Percentiles rank a stretch among this genome's conserved stretches.
These are phyloP conservation scores for Hygrocybe coccinea DNA, from an alignment of 768 basidiomycete genomes.

Conservation along the genomic window DNA sequence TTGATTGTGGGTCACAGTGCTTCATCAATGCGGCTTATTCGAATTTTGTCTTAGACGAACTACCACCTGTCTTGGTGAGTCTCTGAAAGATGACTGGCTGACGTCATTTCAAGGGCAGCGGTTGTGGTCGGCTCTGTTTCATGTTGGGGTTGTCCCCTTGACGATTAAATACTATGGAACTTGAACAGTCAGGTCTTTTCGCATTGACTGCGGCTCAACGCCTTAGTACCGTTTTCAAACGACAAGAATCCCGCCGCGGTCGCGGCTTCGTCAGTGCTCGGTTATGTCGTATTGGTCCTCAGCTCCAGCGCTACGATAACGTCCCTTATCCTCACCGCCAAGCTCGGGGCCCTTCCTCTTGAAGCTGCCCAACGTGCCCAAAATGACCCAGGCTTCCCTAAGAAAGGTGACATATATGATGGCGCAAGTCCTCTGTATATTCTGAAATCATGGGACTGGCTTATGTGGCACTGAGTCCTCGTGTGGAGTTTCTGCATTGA, in stretches of 20 bases:
- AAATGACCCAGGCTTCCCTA: not conserved
- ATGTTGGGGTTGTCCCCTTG: not conserved
- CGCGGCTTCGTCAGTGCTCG: not conserved
- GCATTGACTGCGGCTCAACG: not conserved
- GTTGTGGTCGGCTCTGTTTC: not conserved
- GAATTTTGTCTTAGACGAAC: not conserved
- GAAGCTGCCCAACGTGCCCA: not conserved
- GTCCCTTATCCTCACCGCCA: not conserved
- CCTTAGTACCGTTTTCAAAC: not conserved
- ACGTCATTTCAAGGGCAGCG: not conserved
- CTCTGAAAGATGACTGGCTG: not conserved
- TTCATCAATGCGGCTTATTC: not conserved
- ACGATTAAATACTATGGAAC: not conserved
- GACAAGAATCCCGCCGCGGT: not conserved
- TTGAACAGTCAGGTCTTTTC: not conserved
- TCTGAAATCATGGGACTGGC: not conserved
- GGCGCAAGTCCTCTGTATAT: not conserved
- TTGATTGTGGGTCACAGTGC: not conserved
- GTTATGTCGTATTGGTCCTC: not conserved
- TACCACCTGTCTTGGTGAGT: not conserved
- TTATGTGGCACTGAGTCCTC: not conserved
- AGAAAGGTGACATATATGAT: not conserved
- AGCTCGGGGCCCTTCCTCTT: not conserved
- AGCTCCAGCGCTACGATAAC: not conserved
- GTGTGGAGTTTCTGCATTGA: too few relatives aligned